These are phyloP conservation scores for Apiospora aurea DNA, from an alignment of 2,329 filamentous ascomycete genomes.

Conservation along the genomic window DNA sequence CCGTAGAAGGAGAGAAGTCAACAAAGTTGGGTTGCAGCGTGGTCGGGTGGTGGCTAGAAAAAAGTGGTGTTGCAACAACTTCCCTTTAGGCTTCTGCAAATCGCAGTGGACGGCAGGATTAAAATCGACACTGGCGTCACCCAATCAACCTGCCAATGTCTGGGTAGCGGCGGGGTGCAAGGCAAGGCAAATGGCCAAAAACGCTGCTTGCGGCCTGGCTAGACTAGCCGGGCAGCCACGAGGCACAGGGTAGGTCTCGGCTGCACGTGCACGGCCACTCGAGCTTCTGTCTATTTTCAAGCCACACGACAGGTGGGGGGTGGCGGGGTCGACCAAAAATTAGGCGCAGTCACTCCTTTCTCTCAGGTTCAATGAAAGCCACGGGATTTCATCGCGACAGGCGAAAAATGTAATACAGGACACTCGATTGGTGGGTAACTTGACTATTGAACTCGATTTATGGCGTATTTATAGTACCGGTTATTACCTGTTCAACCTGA, in stretches of 20 bases:
- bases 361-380: not conserved
- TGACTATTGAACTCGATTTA: not conserved
- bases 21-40: slow-evolving; percentile 3
- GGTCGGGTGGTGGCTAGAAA: slow-evolving; percentile 6
- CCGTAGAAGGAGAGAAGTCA: not conserved
- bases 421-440: not conserved
- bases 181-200: not conserved
- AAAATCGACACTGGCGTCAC: slow-evolving; percentile 13
- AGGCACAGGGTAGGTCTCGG: not conserved
- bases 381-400: not conserved
- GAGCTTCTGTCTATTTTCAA: not conserved
- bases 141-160: slow-evolving; percentile 19
- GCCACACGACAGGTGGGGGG: not conserved
- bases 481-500: no score
- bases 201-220: not conserved
- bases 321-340: not conserved
- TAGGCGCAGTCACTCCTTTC: slow-evolving; percentile 11
- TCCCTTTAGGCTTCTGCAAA: slow-evolving; percentile 17
- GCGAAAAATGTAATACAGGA: no score
- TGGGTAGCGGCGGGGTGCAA: slow-evolving; percentile 3
- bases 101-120: not conserved
- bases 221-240: not conserved
- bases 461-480: no score
- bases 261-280: not conserved
- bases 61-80: slow-evolving; percentile 5